Evolutionary conservation across 2,329 filamentous ascomycete species (phyloP).

Genomic region (Aspergillus melleus): DNA sequence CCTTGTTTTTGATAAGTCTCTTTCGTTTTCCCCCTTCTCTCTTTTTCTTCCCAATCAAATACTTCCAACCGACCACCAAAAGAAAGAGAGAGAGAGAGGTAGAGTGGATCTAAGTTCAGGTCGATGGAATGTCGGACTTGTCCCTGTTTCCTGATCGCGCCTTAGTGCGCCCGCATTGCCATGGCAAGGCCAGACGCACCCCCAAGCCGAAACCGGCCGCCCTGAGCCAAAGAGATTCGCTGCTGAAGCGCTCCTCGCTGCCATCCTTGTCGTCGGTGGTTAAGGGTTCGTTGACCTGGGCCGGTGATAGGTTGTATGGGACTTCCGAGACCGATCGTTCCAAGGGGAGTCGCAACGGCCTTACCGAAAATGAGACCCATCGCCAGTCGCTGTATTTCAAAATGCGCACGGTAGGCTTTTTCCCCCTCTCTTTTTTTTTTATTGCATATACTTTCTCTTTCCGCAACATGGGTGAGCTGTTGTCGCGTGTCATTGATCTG

Average conservation of each 20-base stretch:
- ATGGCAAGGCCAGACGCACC: conserved; percentile 21
- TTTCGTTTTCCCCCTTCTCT: background rate
- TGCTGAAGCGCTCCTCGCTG: conserved; percentile 30
- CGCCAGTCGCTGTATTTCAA: conserved; percentile 64
- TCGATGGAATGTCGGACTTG: conserved; percentile 1
- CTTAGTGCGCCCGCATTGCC: conserved; percentile 18
- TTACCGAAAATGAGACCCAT: conserved; percentile 54
- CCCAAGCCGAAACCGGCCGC: conserved; percentile 7
- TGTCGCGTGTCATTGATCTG: background rate
- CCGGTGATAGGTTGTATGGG: conserved; percentile 31
- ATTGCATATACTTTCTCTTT: background rate
- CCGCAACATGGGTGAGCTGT: conserved; percentile 6
- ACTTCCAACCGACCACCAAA: background rate
- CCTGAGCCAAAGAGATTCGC: conserved; percentile 13
- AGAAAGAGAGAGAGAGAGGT: background rate
- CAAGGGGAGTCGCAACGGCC: conserved; percentile 51
- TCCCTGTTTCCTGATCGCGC: conserved; percentile 10
- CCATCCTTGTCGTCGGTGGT: conserved; percentile 37
- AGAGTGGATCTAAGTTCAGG: background rate
- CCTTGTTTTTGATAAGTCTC: background rate
- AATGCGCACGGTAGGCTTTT: conserved; percentile 62
- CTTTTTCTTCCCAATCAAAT: background rate
- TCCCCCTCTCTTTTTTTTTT: background rate
- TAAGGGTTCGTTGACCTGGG: conserved; percentile 35
- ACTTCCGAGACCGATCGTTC: conserved; percentile 55